Evolutionary conservation across 371 early-diverging fungal species (phyloP), one percentile per base, ranked within the genome.

Genomic region (Rhizopus delemar): DNA sequence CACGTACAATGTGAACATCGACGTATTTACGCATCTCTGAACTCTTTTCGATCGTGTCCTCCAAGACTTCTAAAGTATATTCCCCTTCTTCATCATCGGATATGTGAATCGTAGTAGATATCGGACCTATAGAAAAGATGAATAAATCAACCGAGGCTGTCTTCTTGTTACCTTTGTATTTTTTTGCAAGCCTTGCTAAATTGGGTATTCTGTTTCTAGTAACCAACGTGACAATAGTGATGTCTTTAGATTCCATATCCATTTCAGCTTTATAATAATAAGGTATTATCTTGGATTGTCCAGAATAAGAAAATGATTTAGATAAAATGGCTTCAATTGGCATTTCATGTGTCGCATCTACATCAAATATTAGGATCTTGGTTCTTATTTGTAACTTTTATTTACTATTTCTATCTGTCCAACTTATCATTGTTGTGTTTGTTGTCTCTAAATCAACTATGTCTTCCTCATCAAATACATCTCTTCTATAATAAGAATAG

Each of bases 71-170:
- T 1, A 86, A 46, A 8, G 78, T 73, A 16, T 69, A 69, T 33
- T 78, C 74, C 22, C 80, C 62, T 39, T 64, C 54, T 15, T 80
- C 76, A 36, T 82, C 84, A 60, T 82, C 77, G 35, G 68, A 70
- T 35, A 86, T 71, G 57, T 85, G 86, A 31, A 86, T 69, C 7
- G 81, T 74, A 46, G 82, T 82, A 31, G 86, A 86, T 12, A 86
- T 78, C 13, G 86, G 86, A 0, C 68, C 81, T 73, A 81, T 68
- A 66, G 16, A 22, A 34, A 41, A 46, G 22, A 31, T 54, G 8
- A 38, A 13, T 38, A 22, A 22, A 22, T 22, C 22, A 22, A 22
- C 22, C 22, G 22, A 22, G 22, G 22, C 2, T 1, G 22, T 22
- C 22, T 22, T 38, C 6, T 13, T 38, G 5, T 6, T 38, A 77